Evolutionary conservation across 441 rosid genomes (phyloP).

Genomic region (Erodium texanum): DNA sequence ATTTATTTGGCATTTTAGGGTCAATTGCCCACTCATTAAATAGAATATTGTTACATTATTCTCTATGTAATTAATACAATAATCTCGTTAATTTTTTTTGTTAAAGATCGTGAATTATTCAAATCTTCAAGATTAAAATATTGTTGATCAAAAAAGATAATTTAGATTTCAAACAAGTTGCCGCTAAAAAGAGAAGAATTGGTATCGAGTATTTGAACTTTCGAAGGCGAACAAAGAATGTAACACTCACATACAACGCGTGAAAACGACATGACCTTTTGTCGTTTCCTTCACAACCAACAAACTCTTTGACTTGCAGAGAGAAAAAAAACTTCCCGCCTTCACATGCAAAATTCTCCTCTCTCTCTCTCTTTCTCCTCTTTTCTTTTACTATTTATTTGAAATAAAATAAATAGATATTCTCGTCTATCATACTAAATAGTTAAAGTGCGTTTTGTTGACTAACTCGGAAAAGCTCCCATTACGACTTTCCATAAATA

Average conservation of each 20-base stretch:
- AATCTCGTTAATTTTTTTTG: no score
- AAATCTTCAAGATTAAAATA: no score
- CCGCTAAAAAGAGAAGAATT: not conserved
- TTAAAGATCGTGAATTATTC: no score
- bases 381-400: no score
- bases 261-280: conserved; percentile 13
- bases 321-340: conserved; percentile 37
- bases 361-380: not conserved
- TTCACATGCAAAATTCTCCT: conserved; percentile 29
- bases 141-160: not conserved
- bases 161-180: not conserved
- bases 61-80: no score
- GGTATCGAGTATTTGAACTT: not conserved
- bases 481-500: conserved; percentile 10
- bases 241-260: conserved; percentile 15
- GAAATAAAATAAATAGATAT: no score
- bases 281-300: conserved; percentile 19
- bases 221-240: not conserved
- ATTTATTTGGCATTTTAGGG: no score
- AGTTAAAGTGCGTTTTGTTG: conserved; percentile 13
- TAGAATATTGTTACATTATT: no score
- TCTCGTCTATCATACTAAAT: not conserved
- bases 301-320: conserved; percentile 44
- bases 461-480: conserved; percentile 15
- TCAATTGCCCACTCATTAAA: no score